Conservation (phyloP, 352 stramenopile species). For the Globisporangium lucens region DNA sequence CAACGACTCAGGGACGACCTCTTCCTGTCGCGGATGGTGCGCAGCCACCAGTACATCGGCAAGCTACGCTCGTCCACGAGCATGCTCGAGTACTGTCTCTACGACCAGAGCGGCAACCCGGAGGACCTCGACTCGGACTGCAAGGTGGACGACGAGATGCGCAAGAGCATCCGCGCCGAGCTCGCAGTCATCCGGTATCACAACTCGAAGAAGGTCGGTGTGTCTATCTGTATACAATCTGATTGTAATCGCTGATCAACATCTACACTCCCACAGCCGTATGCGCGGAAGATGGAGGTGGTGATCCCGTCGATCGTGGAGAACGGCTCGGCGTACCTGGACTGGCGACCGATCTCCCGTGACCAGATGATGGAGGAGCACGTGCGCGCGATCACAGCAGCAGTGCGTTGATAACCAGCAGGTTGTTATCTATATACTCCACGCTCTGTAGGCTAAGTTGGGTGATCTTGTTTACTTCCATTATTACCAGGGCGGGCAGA, state of each 20-base stretch:
- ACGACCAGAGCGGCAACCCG: constrained; percentile 82
- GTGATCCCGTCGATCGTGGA: constrained; percentile 68
- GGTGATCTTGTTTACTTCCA: constrained; percentile 1
- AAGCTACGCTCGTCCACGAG: constrained; percentile 80
- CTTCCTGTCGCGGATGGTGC: constrained; percentile 70
- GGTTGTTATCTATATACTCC: too few relatives aligned
- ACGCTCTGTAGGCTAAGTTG: too few relatives aligned
- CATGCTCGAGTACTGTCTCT: constrained; percentile 85
- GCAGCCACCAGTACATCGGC: constrained; percentile 84
- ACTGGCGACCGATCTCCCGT: constrained; percentile 67
- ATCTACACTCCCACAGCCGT: constrained; percentile 28
- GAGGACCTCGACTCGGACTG: constrained; percentile 83
- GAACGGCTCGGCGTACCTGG: constrained; percentile 53
- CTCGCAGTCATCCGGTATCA: constrained; percentile 73
- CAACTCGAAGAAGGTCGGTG: constrained; percentile 60
- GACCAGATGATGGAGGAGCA: constrained; percentile 83
- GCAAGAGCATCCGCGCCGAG: constrained; percentile 72
- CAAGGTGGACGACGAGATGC: constrained; percentile 71
- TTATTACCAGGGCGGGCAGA: constrained; percentile 57
- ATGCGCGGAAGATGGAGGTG: constrained; percentile 83
- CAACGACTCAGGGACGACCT: constrained; percentile 57
- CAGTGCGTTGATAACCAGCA: constrained; percentile 21
- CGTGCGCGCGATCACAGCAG: constrained; percentile 52
- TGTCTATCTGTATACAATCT: not conserved
- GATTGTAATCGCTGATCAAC: not conserved